Conservation (phyloP, 2,329 filamentous ascomycete genomes). For the Paraconiothyrium brasiliense region DNA sequence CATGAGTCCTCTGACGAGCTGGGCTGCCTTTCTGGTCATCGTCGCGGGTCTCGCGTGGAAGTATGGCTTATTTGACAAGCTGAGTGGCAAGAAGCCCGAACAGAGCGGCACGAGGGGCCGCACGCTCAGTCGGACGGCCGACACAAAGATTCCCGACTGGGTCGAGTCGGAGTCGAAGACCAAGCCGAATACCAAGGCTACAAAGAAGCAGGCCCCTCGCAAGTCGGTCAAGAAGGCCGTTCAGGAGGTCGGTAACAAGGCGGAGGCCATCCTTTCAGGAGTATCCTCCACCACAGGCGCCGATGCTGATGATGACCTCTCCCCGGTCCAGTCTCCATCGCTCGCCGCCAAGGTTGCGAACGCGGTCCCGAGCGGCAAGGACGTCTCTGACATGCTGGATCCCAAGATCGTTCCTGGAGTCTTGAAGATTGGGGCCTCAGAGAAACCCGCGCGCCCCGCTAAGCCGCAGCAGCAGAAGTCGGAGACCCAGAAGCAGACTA, state of each 20-base stretch:
- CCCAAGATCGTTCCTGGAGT: slow-evolving; percentile 74
- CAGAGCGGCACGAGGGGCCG: slow-evolving; percentile 37
- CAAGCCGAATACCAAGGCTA: slow-evolving; percentile 31
- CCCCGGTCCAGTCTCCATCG: slow-evolving; percentile 73
- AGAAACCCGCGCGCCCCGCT: slow-evolving; percentile 65
- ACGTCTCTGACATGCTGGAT: slow-evolving; percentile 93
- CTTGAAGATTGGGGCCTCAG: slow-evolving; percentile 77
- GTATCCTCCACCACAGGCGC: slow-evolving; percentile 74
- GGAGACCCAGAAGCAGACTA: slow-evolving; percentile 71
- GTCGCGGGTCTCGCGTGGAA: slow-evolving; percentile 39
- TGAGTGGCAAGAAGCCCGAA: slow-evolving; percentile 31
- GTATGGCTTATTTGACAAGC: slow-evolving; percentile 23
- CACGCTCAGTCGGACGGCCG: slow-evolving; percentile 27
- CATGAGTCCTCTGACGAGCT: slow-evolving; percentile 48
- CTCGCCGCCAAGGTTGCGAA: slow-evolving; percentile 49
- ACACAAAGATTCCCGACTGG: slow-evolving; percentile 36
- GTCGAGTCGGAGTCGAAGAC: slow-evolving; percentile 32
- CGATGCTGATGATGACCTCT: slow-evolving; percentile 84
- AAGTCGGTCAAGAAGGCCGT: slow-evolving; percentile 48
- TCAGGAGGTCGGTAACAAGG: slow-evolving; percentile 46
- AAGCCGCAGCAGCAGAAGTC: slow-evolving; percentile 70
- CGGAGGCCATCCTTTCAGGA: slow-evolving; percentile 38
- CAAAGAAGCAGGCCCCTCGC: slow-evolving; percentile 45
- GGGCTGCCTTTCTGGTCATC: slow-evolving; percentile 44
- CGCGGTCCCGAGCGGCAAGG: slow-evolving; percentile 66